phyloP scores from a whole-genome alignment of 352 stramenopile species.

The Paralagenidium karlingii region DNA sequence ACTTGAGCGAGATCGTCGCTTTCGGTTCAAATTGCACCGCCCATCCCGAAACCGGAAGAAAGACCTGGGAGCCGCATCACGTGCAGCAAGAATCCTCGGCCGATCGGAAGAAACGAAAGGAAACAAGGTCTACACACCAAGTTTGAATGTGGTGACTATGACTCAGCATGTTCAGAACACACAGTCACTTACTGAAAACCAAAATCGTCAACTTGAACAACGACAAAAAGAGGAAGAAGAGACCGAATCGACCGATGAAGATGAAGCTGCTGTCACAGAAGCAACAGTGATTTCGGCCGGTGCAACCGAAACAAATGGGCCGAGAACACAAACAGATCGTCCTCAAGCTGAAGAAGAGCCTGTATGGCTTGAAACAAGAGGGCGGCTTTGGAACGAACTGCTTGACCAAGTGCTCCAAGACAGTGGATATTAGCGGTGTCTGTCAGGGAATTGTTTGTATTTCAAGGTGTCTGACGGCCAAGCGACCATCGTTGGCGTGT shows the following conservation, averaged over 20 bases:
- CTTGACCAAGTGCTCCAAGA: constrained; percentile 5
- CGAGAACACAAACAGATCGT: no score
- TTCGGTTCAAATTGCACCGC: neutral
- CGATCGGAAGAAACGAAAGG: neutral
- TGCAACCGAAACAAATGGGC: constrained; percentile 4
- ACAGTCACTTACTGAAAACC: neutral
- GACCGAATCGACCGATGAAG: neutral
- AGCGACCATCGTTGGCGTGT: constrained; percentile 5
- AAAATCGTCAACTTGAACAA: neutral
- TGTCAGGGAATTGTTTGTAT: constrained; percentile 14
- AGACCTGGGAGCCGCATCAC: no score
- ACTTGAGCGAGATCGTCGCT: neutral
- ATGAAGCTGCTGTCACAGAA: neutral
- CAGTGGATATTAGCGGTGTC: constrained; percentile 6
- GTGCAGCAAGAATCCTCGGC: no score
- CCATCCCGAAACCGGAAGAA: neutral
- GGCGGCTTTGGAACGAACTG: constrained; percentile 9
- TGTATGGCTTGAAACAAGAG: constrained; percentile 18
- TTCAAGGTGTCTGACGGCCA: neutral
- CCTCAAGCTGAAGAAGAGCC: constrained; percentile 4
- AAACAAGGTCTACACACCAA: neutral
- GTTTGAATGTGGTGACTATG: neutral
- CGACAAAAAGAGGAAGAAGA: neutral
- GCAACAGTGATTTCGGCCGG: neutral
- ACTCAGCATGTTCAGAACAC: constrained; percentile 1